Evolutionary conservation across 2,329 filamentous ascomycete genomes (phyloP), one percentile per base, ranked within the genome.

Genomic region (Colletotrichum neosansevieriae): DNA sequence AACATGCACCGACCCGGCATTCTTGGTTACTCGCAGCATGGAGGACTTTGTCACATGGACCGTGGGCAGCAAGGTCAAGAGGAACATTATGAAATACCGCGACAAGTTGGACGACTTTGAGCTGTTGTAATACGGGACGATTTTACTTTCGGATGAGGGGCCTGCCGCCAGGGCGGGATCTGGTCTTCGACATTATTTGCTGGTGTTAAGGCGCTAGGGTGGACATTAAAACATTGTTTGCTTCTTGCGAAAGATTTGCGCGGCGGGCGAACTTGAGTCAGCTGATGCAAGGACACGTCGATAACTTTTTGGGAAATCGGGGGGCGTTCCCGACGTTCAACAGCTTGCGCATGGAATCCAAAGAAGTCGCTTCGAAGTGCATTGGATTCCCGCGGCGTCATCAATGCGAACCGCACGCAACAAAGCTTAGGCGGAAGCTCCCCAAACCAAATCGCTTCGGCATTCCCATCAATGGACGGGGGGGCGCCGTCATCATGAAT

Each of bases 21-120:
- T 94, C 75, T 80, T 98, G 60, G 94, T 98, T 7, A 96, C 93
- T 42, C 86, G 94, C 72, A 92, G 89, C 70, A 93, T 97, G 87
- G 95, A 98, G 81, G 95, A 98, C 81, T 97, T 97, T 78, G 92
- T 98, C 17, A 98, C 95, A 0, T 98, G 95, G 95, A 91, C 95
- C 10, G 93, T 97, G 75, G 94, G 93, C 69, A 97, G 93, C 80
- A 98, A 98, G 92, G 94, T 98, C 79, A 97, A 97, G 91, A 88
- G 92, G 77, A 96, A 94, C 77, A 97, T 98, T 72, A 91, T 97
- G 88, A 93, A 93, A 81, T 98, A 98, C 79, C 89, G 94, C 74
- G 94, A 98, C 80, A 93, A 97, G 84, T 81, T 98, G 81, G 95
- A 98, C 81, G 95, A 98, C 81, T 98, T 97, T 76, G 95, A 98